A percentile compares a stretch with the other conserved stretches of the same genome.
Evolutionary conservation across 2,329 filamentous ascomycete genomes (phyloP).

Genomic region (Cladosporium austrohemisphaericum): DNA sequence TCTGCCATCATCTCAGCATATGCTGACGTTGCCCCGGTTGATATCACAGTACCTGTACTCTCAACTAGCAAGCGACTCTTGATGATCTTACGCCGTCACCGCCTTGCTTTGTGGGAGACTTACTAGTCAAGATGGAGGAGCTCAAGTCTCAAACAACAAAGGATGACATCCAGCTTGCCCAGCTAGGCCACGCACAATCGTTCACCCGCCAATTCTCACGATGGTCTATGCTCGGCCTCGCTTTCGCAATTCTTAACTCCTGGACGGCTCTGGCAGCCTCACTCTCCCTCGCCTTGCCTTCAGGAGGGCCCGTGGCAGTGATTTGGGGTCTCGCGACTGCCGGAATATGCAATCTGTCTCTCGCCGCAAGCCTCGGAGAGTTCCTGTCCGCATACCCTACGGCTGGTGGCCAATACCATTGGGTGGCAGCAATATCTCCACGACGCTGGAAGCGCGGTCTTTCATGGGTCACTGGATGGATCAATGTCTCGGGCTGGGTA

Average conservation of each 20-base stretch:
- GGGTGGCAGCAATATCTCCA: constrained; percentile 62
- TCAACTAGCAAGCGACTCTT: too few relatives aligned
- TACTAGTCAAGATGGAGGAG: too few relatives aligned
- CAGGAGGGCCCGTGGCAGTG: constrained; percentile 63
- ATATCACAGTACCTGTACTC: too few relatives aligned
- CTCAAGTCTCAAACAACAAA: neutral
- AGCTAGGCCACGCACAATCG: constrained; percentile 52
- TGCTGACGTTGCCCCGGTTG: too few relatives aligned
- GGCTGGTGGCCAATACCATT: constrained; percentile 60
- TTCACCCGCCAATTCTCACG: constrained; percentile 53
- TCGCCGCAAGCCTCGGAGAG: constrained; percentile 63
- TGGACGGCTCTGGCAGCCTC: constrained; percentile 56
- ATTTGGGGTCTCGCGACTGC: constrained; percentile 56
- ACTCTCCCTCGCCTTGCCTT: constrained; percentile 58
- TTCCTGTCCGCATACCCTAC: constrained; percentile 64
- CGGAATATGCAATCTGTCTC: constrained; percentile 61
- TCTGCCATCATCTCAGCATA: too few relatives aligned
- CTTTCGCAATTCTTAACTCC: constrained; percentile 57
- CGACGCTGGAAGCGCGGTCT: constrained; percentile 55
- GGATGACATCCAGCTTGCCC: constrained; percentile 37
- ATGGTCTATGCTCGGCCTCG: constrained; percentile 54
- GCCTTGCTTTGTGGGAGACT: too few relatives aligned
- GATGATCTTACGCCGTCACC: too few relatives aligned
- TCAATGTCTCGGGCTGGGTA: constrained; percentile 63
- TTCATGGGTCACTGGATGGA: constrained; percentile 67